A percentile compares a stretch with the other conserved stretches of the same genome.
phyloP scores from a whole-genome alignment of 352 stramenopile genomes.

The Phytopythium mirpurense region DNA sequence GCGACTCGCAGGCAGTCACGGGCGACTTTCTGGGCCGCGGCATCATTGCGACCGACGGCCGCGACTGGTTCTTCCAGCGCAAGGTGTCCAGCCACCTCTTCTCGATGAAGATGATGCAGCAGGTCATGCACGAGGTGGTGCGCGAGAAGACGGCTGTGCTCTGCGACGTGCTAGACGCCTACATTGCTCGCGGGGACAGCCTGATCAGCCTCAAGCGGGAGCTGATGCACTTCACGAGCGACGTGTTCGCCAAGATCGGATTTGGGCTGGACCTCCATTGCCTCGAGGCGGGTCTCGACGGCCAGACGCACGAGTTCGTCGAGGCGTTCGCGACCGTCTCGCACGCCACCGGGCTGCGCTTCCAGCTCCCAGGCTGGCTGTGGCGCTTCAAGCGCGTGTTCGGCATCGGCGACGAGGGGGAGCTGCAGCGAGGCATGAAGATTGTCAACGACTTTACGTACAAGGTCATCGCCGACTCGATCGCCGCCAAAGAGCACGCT shows the following conservation, averaged over 20 bases:
- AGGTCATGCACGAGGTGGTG: slow-evolving; percentile 35
- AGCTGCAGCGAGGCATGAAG: slow-evolving; percentile 10
- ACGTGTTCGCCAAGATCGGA: slow-evolving; percentile 38
- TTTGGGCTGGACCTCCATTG: slow-evolving; percentile 30
- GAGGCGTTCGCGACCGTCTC: slow-evolving; percentile 8
- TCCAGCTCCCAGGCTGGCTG: slow-evolving; percentile 3
- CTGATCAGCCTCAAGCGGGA: slow-evolving; percentile 36
- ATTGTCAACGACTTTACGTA: slow-evolving; percentile 16
- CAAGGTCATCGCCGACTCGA: slow-evolving; percentile 14
- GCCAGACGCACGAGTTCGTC: slow-evolving; percentile 18
- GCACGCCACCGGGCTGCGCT: background rate
- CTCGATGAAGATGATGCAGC: slow-evolving; percentile 42
- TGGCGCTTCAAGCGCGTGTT: slow-evolving; percentile 10
- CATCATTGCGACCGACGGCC: slow-evolving; percentile 30
- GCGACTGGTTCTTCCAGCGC: slow-evolving; percentile 54
- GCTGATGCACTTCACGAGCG: slow-evolving; percentile 38
- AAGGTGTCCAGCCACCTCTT: slow-evolving; percentile 86
- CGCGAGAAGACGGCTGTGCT: slow-evolving; percentile 24
- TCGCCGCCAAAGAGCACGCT: slow-evolving; percentile 5
- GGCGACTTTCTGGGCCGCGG: slow-evolving; percentile 57
- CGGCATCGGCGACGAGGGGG: slow-evolving; percentile 25
- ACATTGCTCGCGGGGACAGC: slow-evolving; percentile 9
- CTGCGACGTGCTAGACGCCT: slow-evolving; percentile 17
- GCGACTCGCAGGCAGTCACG: slow-evolving; percentile 22
- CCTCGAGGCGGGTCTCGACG: slow-evolving; percentile 13